Conservation (phyloP, 805 yeast species). For the Saturnispora saitoi region DNA sequence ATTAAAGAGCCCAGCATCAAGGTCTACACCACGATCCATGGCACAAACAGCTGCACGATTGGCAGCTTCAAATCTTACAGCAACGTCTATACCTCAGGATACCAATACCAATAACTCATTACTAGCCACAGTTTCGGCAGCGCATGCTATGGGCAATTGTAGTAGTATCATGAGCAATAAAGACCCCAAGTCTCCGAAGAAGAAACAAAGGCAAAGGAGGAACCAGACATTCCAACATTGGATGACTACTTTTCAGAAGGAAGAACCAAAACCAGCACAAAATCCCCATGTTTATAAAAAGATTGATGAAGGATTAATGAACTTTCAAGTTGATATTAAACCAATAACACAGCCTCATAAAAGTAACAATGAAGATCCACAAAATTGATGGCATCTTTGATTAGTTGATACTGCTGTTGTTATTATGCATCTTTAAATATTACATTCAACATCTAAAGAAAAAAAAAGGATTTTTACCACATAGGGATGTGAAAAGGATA, state of each 20-base stretch:
- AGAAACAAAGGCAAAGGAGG: background rate
- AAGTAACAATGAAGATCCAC: no score
- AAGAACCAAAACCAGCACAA: constrained; percentile 17
- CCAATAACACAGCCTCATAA: background rate
- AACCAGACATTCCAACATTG: constrained; percentile 19
- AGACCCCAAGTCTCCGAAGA: background rate
- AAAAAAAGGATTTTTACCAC: no score
- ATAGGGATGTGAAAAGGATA: no score
- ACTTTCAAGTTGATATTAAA: constrained; percentile 24
- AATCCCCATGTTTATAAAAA: constrained; percentile 24
- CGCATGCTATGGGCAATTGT: constrained; percentile 2
- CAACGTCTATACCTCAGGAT: background rate
- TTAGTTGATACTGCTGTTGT: no score
- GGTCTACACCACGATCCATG: background rate
- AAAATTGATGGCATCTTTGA: background rate
- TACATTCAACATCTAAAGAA: no score
- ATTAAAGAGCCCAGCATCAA: background rate
- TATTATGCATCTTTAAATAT: no score
- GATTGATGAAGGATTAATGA: constrained; percentile 27
- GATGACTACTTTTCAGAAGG: constrained; percentile 27
- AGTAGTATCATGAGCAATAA: background rate
- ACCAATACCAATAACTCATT: background rate
- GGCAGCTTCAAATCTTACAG: background rate
- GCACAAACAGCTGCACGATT: background rate
- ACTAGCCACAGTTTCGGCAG: constrained; percentile 3